phyloP scores from a whole-genome alignment of 2,329 filamentous ascomycete species.

The Paraphaeosphaeria minitans region DNA sequence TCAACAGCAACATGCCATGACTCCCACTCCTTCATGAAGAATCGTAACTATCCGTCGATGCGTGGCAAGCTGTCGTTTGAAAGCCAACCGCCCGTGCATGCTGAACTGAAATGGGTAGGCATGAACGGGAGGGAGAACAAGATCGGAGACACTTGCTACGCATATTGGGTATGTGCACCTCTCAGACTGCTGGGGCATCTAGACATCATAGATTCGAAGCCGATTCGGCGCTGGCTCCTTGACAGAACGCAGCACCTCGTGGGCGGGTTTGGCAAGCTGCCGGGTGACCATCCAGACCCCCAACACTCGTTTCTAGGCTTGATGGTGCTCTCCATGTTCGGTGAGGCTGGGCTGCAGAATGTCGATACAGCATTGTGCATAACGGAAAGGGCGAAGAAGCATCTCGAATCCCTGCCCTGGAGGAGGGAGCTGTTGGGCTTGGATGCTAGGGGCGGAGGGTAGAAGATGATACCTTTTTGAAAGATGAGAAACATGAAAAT shows the following conservation, averaged over 20 bases:
- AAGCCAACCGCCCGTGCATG: constrained; percentile 66
- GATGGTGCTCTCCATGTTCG: constrained; percentile 75
- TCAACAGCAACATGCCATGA: constrained; percentile 49
- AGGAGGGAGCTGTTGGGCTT: constrained; percentile 34
- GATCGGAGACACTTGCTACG: constrained; percentile 91
- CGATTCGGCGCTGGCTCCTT: constrained; percentile 78
- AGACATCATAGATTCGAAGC: constrained; percentile 61
- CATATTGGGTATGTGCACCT: constrained; percentile 84
- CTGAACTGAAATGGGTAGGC: constrained; percentile 65
- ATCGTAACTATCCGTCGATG: constrained; percentile 32
- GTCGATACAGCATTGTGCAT: constrained; percentile 80
- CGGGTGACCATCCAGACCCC: constrained; percentile 64
- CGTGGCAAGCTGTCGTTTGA: constrained; percentile 32
- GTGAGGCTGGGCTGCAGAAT: constrained; percentile 69
- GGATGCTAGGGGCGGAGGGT: constrained; percentile 2
- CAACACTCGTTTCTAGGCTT: constrained; percentile 91
- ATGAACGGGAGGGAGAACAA: constrained; percentile 94
- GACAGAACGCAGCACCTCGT: constrained; percentile 86
- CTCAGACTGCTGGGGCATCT: constrained; percentile 47
- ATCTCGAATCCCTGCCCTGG: constrained; percentile 45
- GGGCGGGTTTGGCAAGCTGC: constrained; percentile 54
- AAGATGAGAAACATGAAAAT: not conserved
- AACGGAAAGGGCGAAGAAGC: constrained; percentile 59
- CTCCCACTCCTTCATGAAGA: constrained; percentile 46
- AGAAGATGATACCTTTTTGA: not conserved